Base-by-base conservation (phyloP, 228 moss, liverwort and hornwort genomes). In the Sphagnum fallax region DNA sequence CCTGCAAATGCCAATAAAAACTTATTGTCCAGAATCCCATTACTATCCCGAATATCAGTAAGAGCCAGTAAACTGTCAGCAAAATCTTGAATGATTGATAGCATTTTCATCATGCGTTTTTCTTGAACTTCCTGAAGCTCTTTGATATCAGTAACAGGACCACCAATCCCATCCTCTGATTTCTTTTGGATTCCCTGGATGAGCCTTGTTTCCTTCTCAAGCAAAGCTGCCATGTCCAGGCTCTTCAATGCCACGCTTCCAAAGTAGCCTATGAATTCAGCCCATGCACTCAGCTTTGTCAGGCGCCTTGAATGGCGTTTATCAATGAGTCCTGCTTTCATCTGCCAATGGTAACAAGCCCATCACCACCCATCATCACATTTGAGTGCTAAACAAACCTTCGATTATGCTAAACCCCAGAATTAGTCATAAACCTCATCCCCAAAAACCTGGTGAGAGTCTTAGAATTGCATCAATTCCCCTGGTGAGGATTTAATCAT, bases 61-160 rank as follows among this genome's bases (percentile, higher is more conserved):
- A 98, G 70, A 49, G 98, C 98, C 71, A 98, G 81, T 53, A 90
- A 86, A 87, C 86, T 83, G 69, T 98, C 94, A 13, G 92, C 85
- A 4, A 98, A 81, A 74, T 98, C 98, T 69, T 98, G 98, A 64
- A 98, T 62, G 47, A 93, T 81, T 5, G 98, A 98, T 6, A 94
- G 69, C 0, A 87, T 91, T 78, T 94, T 98, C 83, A 94, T 77
- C n/a, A 86, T 11, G 49, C 93, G 84, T 74, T 90, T 98, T 60
- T 80, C 80, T 69, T 81, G 84, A 50, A 94, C 66, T n/a, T 71
- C 67, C 74, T 77, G 77, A 49, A 96, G 71, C 51, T 86, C 87
- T 61, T 72, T 80, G 71, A 86, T 81, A 65, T 84, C 80, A 72
- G 87, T 84, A 52, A 63, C 67, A 16, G 77, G 74, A 12, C 78